phyloP scores from a whole-genome alignment of 352 stramenopile genomes.

The Pythium apleroticum region DNA sequence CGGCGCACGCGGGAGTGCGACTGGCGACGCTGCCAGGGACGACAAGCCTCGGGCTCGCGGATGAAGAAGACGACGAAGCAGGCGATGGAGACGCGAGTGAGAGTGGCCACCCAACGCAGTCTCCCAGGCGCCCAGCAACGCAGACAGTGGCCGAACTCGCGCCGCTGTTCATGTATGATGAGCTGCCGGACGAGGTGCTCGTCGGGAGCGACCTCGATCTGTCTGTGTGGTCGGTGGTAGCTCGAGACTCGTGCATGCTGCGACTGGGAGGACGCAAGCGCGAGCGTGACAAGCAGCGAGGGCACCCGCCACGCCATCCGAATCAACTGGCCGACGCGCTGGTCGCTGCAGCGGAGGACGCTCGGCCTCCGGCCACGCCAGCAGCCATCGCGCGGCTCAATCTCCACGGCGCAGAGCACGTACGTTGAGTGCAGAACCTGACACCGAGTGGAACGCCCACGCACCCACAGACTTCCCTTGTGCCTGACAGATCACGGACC shows the following conservation, averaged over 20 bases:
- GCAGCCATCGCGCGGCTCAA: slow-evolving; percentile 35
- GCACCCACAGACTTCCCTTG: not conserved
- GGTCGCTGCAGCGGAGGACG: not conserved
- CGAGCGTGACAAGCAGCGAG: not conserved
- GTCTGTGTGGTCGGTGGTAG: slow-evolving; percentile 69
- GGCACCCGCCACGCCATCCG: not conserved
- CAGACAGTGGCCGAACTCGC: slow-evolving; percentile 39
- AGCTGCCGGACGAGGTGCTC: slow-evolving; percentile 67
- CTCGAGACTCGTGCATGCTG: slow-evolving; percentile 54
- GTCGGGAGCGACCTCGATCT: slow-evolving; percentile 50
- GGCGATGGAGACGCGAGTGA: slow-evolving; percentile 5
- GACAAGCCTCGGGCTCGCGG: slow-evolving; percentile 5
- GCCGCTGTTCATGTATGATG: slow-evolving; percentile 49
- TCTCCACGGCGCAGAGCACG: slow-evolving; percentile 56
- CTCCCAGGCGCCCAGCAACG: not conserved
- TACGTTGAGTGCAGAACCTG: slow-evolving; percentile 10
- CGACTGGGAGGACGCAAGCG: slow-evolving; percentile 29
- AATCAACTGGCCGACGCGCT: slow-evolving; percentile 44
- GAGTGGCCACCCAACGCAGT: not conserved
- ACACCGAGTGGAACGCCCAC: not conserved
- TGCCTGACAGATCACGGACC: slow-evolving; percentile 44
- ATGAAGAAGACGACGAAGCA: not conserved
- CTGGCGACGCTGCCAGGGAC: slow-evolving; percentile 36
- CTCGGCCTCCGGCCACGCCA: slow-evolving; percentile 1
- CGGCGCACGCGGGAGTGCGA: slow-evolving; percentile 46